Evolutionary conservation across 1,139 yeast species (phyloP).

Genomic region (Pichia sp.): DNA sequence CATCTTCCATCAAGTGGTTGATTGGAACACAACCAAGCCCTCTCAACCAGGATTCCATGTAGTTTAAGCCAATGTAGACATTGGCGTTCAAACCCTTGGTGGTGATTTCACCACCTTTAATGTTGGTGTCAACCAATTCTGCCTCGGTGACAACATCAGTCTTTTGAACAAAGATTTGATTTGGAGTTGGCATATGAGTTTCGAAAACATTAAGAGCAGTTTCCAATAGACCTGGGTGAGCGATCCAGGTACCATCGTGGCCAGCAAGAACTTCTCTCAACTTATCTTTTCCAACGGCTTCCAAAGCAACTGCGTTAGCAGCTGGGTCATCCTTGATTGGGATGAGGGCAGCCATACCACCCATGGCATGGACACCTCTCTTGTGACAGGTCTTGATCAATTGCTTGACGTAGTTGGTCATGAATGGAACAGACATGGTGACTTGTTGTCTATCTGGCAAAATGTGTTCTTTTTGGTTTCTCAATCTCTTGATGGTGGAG

Average conservation of each 20-base stretch:
- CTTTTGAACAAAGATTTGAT: conserved; percentile 57
- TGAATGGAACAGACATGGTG: conserved; percentile 74
- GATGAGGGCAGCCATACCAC: conserved; percentile 85
- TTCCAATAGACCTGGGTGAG: conserved; percentile 79
- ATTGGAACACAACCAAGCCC: conserved; percentile 83
- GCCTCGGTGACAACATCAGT: conserved; percentile 43
- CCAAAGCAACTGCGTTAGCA: conserved; percentile 58
- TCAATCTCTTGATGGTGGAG: conserved; percentile 60
- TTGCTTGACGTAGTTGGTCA: conserved; percentile 66
- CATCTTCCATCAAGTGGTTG: conserved; percentile 82
- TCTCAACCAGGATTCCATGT: conserved; percentile 83
- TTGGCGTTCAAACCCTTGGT: conserved; percentile 67
- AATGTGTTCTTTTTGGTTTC: conserved; percentile 55
- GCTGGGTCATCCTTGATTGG: conserved; percentile 65
- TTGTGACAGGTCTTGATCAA: conserved; percentile 64
- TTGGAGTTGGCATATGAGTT: conserved; percentile 77
- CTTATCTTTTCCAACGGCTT: conserved; percentile 64
- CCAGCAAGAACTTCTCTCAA: conserved; percentile 71
- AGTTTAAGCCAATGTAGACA: conserved; percentile 68
- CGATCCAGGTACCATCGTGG: conserved; percentile 86
- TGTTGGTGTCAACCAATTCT: conserved; percentile 63
- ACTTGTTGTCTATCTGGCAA: conserved; percentile 70
- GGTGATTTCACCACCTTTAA: conserved; percentile 57
- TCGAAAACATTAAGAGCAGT: conserved; percentile 69
- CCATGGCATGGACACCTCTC: conserved; percentile 75